Conservation (phyloP, 768 basidiomycete genomes). For the Agrocybe praecox region DNA sequence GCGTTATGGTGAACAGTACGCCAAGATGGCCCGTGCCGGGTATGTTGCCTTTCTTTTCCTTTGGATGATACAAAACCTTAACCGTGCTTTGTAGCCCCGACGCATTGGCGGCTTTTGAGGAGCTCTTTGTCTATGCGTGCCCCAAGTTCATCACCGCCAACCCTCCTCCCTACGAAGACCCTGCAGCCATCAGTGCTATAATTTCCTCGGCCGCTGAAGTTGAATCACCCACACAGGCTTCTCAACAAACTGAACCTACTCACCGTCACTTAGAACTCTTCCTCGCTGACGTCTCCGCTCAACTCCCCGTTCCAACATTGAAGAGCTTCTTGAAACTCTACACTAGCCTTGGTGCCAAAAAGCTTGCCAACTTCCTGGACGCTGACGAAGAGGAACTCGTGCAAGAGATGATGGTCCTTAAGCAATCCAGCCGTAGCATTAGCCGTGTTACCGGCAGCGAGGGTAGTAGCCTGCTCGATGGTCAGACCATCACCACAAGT, state of each 20-base stretch:
- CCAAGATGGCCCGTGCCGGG: constrained; percentile 85
- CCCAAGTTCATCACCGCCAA: constrained; percentile 97
- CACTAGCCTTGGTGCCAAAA: constrained; percentile 88
- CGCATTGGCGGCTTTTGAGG: constrained; percentile 80
- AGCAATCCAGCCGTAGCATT: constrained; percentile 81
- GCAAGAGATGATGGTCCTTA: constrained; percentile 96
- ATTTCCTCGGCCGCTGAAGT: constrained; percentile 37
- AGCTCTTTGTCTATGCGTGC: constrained; percentile 92
- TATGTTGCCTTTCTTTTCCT: constrained; percentile 18
- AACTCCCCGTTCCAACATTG: constrained; percentile 79
- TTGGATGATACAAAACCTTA: neutral
- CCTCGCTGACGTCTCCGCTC: constrained; percentile 77
- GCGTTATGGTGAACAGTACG: constrained; percentile 88
- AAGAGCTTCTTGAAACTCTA: constrained; percentile 95
- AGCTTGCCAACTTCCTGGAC: constrained; percentile 90
- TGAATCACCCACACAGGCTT: constrained; percentile 31
- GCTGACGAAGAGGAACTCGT: constrained; percentile 93
- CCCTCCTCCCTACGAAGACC: constrained; percentile 90
- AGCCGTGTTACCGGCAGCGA: constrained; percentile 63
- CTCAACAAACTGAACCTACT: constrained; percentile 64
- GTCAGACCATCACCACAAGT: constrained; percentile 85
- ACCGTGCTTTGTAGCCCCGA: constrained; percentile 26
- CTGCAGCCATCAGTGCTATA: constrained; percentile 56
- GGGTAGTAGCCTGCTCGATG: constrained; percentile 70
- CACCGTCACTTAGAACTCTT: constrained; percentile 86